These are phyloP conservation scores for Eucalyptus sp. DNA, from an alignment of 345 rosid species.

Conservation along the genomic window DNA sequence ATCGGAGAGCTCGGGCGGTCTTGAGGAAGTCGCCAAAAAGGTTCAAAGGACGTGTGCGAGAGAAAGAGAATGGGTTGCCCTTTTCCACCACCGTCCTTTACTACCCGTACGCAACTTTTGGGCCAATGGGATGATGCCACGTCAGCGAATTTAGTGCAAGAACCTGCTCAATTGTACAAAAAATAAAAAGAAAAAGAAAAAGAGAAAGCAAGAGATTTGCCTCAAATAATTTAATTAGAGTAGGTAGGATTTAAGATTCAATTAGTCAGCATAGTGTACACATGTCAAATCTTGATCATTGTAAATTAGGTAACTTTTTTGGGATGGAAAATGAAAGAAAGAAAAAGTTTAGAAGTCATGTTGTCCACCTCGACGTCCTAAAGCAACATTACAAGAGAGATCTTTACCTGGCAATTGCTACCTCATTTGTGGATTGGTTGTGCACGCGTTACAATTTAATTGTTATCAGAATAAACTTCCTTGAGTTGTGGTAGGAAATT, in stretches of 20 bases:
- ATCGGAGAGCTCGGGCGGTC: neutral
- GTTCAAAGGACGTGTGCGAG: neutral
- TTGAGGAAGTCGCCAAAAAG: neutral
- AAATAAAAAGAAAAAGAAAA: neutral
- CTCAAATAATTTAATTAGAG: neutral
- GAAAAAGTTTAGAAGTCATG: neutral
- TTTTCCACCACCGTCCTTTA: neutral
- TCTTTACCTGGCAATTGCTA: neutral
- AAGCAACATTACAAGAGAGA: neutral
- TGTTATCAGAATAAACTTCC: too few species aligned
- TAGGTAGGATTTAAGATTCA: neutral
- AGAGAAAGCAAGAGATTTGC: neutral
- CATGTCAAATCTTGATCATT: neutral
- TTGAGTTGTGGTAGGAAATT: neutral
- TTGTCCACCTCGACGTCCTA: fast-evolving
- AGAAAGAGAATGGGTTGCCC: neutral
- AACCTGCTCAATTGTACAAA: neutral
- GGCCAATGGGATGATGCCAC: neutral
- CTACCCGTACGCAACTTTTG: neutral
- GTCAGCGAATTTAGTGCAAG: neutral
- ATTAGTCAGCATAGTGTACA: neutral
- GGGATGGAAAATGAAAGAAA: neutral
- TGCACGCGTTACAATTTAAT: too few species aligned
- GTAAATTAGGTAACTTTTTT: neutral
- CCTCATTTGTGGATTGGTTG: neutral